A percentile compares a stretch with the other conserved stretches of the same genome.
Evolutionary conservation across 148 eudicot genomes (phyloP).

Genomic region (Vaccinium corymbosum): DNA sequence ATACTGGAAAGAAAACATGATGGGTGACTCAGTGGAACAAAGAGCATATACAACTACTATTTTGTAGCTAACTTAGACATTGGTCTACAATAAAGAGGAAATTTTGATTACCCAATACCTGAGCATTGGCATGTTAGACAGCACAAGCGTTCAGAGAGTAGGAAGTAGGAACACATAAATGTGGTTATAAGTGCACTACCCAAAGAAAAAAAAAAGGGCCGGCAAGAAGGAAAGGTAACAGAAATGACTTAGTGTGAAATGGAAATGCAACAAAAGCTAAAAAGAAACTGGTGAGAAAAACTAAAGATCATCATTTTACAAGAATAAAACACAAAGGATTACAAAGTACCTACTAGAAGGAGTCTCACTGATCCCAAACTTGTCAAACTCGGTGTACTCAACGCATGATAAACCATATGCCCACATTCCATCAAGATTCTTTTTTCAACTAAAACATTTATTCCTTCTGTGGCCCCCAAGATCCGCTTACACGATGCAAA

Average conservation of each 20-base stretch:
- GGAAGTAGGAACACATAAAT: neutral
- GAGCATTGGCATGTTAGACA: neutral
- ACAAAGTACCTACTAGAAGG: conserved; percentile 49
- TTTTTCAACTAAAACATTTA: conserved; percentile 83
- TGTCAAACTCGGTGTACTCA: conserved; percentile 96
- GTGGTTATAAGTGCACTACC: neutral
- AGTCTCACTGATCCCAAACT: conserved; percentile 68
- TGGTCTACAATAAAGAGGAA: neutral
- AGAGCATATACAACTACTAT: neutral
- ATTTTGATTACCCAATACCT: neutral
- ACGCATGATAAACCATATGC: conserved; percentile 92
- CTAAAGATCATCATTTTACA: neutral
- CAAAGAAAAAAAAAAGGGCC: neutral
- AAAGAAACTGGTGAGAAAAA: neutral
- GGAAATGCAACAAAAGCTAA: neutral
- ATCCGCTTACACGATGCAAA: conserved; percentile 87
- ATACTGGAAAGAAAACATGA: neutral
- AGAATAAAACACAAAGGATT: neutral
- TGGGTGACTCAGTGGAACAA: neutral
- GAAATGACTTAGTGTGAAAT: neutral
- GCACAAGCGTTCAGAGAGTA: neutral
- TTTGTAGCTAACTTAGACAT: neutral
- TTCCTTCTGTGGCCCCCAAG: conserved; percentile 91
- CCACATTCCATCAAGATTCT: conserved; percentile 73
- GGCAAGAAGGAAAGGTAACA: neutral